These are phyloP conservation scores for Neurospora cerealis DNA, from an alignment of 495 filamentous ascomycete genomes.

Conservation along the genomic window DNA sequence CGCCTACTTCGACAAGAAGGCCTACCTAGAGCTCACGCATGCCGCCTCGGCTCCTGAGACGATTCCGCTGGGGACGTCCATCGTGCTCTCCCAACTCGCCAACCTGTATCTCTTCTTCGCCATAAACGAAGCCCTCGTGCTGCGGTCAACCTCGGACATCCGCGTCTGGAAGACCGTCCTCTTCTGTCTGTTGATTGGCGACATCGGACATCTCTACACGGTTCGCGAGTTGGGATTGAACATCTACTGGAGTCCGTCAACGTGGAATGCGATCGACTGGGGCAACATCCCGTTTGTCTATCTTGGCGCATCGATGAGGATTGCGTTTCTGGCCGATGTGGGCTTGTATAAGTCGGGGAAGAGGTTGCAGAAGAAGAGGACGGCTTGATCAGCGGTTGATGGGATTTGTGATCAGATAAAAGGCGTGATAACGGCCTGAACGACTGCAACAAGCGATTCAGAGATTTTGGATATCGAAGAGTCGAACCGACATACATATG, in stretches of 20 bases:
- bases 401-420: background rate
- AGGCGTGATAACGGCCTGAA: background rate
- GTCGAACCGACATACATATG: background rate
- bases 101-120: conserved; percentile 59
- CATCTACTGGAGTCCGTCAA: conserved; percentile 45
- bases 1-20: conserved; percentile 44
- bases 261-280: conserved; percentile 57
- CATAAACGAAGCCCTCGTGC: conserved; percentile 57
- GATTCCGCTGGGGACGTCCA: conserved; percentile 35
- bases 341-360: conserved; percentile 27
- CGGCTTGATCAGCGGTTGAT: conserved; percentile 4
- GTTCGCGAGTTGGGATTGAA: conserved; percentile 37
- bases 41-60: conserved; percentile 30
- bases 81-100: conserved; percentile 52
- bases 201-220: conserved; percentile 58
- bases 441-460: background rate
- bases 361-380: conserved; percentile 8
- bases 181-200: conserved; percentile 51
- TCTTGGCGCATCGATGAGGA: conserved; percentile 42
- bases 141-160: conserved; percentile 51
- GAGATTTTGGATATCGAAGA: background rate
- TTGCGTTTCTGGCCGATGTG: conserved; percentile 44
- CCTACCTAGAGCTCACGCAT: conserved; percentile 49
- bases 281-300: conserved; percentile 58
- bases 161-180: conserved; percentile 55